Evolutionary conservation across 225 moss, liverwort and hornwort species (phyloP), one percentile per base, ranked within the genome.

Genomic region (Thuidium tamariscinum): DNA sequence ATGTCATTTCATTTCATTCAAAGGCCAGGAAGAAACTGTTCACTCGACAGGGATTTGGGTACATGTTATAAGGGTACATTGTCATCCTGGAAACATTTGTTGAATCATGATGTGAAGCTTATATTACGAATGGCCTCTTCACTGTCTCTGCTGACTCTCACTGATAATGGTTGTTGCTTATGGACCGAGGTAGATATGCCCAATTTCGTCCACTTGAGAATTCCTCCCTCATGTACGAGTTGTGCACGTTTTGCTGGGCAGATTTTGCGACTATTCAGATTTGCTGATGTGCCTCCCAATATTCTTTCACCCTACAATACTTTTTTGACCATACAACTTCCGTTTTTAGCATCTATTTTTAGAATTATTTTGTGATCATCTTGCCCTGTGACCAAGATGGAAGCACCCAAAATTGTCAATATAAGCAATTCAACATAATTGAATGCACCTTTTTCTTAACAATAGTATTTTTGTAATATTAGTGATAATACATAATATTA

Each of bases 1-100:
- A 86, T 81, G 86, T 90, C 81, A 83, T 92, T 82, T 89, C 81
- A 82, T 89, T 82, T 61, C 64, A 84, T 72, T 55, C 22, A 56
- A 83, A 80, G 86, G 60, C 84, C 60, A 77, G 72, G 89, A 48
- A 20, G 30, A 57, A 51, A 76, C 15, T 77, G 55, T 83, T 16
- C 57, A 81, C 86, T 80, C 37, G 66, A 39, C 51, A n/a, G 78
- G 48, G 64, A 51, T 66, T 88, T 49, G 61, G 32, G 63, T 83
- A 85, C 83, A 69, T 74, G 84, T 70, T 74, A 66, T 66, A 74
- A 44, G 79, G 19, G 77, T 82, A 64, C 82, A 61, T 84, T 71
- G 64, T 86, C 41, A 56, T 29, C 86, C 66, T 85, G 87, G 67
- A 79, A 78, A 42, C 73, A 83, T 27, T 82, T 83, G 62, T 9